Conservation (phyloP, 306 rosid species). For the Quercus alba region DNA sequence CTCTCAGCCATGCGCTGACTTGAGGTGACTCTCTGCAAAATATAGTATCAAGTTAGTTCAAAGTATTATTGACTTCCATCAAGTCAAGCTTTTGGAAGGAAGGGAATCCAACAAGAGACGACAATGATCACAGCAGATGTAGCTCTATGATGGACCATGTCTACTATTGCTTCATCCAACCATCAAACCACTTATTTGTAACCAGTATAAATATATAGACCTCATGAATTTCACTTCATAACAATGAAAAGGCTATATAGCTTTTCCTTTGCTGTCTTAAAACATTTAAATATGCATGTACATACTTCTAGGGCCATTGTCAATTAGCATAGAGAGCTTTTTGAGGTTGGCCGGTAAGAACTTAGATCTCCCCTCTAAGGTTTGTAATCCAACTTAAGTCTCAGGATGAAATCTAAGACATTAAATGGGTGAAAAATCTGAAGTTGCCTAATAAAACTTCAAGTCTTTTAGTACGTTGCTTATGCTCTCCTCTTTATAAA, state of each 20-base stretch:
- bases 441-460: not conserved
- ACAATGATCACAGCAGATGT: constrained; percentile 1
- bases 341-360: not conserved
- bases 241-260: not conserved
- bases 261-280: not conserved
- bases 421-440: not conserved
- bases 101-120: not conserved
- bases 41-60: constrained; percentile 20
- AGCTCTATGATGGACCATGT: constrained; percentile 11
- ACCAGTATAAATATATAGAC: not conserved
- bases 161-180: not conserved
- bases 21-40: constrained; percentile 90
- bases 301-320: not conserved
- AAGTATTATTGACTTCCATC: not conserved
- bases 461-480: not conserved
- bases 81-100: not conserved
- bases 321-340: not conserved
- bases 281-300: not conserved
- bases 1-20: constrained; percentile 89
- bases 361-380: not conserved
- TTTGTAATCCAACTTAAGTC: not conserved
- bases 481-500: not conserved
- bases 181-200: constrained; percentile 4
- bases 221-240: not conserved
- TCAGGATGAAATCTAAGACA: not conserved